Evolutionary conservation across 805 yeast genomes (phyloP), one percentile per base, ranked within the genome.

Genomic region (Starmerella sirachaensis): DNA sequence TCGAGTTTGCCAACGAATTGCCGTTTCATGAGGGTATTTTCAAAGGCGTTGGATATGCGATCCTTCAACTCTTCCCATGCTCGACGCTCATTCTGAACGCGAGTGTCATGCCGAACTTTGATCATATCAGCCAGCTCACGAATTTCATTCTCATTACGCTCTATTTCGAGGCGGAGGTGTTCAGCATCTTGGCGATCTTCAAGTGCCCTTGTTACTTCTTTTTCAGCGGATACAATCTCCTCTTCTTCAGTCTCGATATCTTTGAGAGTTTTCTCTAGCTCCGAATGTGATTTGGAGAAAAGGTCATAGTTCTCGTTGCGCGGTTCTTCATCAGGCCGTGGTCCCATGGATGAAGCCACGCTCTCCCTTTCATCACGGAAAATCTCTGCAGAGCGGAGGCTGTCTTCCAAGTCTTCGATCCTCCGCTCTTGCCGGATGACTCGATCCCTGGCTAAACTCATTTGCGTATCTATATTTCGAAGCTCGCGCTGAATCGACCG

Each of bases 1-100:
- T 65, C 65, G 30, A 91, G 64, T 35, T 68, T 64, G 10, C 96
- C 97, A 6, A 69, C 65, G 55, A 80, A 85, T 3, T 80, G 79
- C 58, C 96, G 63, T 45, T 37, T 60, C 50, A 36, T 65, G 53
- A 31, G 69, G 55, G 33, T 23, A 5, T 17, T 13, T 12, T 2
- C 8, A 25, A 38, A 47, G 4, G 11, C 18, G 7, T 13, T 11
- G 8, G 13, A 8, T 26, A 47, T 46, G 10, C n/a, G n/a, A 5
- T 2, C 8, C 19, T 46, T 46, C 12, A 37, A 18, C 8, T 16
- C 11, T 1, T 31, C n/a, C 51, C 51, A 47, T 6, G 30, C 30
- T 2, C 36, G 19, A n/a, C 26, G 18, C 27, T 33, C 38, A 22
- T 44, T 38, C 6, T 10, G 25, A 13, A 20, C 32, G 10, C 50